A percentile compares a stretch with the other conserved stretches of the same genome.
Conservation (phyloP, 192 early-diverging fungal genomes). For the Backusella westeae region DNA sequence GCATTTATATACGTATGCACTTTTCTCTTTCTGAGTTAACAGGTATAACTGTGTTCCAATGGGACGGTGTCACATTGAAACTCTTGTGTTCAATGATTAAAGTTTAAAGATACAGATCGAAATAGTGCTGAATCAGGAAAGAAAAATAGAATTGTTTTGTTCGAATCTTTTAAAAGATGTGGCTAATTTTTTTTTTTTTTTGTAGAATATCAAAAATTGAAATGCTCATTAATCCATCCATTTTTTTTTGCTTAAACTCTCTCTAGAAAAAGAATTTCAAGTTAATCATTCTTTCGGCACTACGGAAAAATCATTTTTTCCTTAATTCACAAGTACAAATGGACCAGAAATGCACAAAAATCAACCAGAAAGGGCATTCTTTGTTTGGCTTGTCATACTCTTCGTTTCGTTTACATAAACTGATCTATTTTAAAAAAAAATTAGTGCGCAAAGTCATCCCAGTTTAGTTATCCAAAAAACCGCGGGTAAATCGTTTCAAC, state of each 20-base stretch:
- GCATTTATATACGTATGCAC: neutral
- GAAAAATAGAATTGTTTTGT: neutral
- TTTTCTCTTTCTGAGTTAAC: neutral
- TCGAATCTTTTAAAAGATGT: neutral
- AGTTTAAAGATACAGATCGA: conserved; percentile 7
- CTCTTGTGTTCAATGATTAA: conserved; percentile 5
- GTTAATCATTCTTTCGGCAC: neutral
- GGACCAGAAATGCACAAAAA: neutral
- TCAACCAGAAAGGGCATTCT: neutral
- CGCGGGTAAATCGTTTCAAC: neutral
- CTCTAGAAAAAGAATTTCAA: neutral
- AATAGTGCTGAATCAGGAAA: neutral
- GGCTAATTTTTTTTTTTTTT: neutral
- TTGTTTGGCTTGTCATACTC: neutral
- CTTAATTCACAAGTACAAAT: conserved; percentile 5
- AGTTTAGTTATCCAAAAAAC: neutral
- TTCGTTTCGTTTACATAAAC: neutral
- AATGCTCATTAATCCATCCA: neutral
- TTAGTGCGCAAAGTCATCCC: neutral
- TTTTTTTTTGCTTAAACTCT: neutral
- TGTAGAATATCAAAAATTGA: neutral
- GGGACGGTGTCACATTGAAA: neutral
- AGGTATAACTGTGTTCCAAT: neutral
- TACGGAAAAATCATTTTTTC: neutral
- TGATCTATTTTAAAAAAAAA: neutral